These are phyloP conservation scores for Heliosperma pusillum DNA, from an alignment of 148 eudicot genomes.

Conservation along the genomic window DNA sequence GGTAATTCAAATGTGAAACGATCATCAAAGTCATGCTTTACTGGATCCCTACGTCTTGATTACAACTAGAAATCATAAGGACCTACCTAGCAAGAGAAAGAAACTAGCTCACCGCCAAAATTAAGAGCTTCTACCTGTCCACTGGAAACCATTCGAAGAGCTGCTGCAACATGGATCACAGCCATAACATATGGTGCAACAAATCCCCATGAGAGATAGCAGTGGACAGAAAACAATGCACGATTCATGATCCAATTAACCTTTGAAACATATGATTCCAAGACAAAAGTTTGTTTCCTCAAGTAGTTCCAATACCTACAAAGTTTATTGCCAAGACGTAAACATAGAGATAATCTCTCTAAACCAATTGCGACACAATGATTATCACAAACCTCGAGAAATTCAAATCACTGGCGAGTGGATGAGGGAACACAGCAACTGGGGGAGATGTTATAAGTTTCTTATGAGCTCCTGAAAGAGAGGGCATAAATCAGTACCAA, in stretches of 20 bases:
- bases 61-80: not conserved
- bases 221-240: conserved; percentile 78
- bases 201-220: conserved; percentile 97
- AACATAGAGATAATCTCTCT: not conserved
- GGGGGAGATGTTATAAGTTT: conserved; percentile 90
- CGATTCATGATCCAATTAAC: conserved; percentile 93
- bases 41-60: not conserved
- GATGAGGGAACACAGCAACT: conserved; percentile 97
- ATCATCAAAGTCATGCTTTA: not conserved
- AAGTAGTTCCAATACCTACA: conserved; percentile 96
- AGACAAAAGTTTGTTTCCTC: conserved; percentile 97
- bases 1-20: not conserved
- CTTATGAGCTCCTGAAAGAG: conserved; percentile 77
- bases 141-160: conserved; percentile 43
- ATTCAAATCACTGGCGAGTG: conserved; percentile 89
- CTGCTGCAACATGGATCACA: conserved; percentile 70
- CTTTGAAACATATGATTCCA: conserved; percentile 82
- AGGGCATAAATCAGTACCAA: conserved; percentile 14
- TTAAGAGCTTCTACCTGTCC: conserved; percentile 42
- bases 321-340: conserved; percentile 10
- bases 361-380: not conserved
- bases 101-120: conserved; percentile 55
- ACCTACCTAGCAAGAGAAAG: conserved; percentile 12
- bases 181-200: conserved; percentile 89
- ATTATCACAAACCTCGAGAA: conserved; percentile 64